Conservation (phyloP, 257 asterid genomes). For the Nicotiana knightiana region DNA sequence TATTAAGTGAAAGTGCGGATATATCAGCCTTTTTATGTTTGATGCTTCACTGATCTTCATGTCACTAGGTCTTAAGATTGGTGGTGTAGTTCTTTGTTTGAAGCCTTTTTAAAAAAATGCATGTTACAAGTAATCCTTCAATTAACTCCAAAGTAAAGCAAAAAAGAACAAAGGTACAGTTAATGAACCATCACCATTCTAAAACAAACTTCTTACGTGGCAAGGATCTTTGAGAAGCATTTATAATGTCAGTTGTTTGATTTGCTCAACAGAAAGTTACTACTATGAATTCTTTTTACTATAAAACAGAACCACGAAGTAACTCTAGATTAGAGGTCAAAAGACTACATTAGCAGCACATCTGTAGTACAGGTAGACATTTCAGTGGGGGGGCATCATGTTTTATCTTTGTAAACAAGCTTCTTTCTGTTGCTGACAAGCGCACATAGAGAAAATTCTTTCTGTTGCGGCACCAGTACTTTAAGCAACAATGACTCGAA, state of each 20-base stretch:
- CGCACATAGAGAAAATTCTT: neutral
- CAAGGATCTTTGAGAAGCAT: neutral
- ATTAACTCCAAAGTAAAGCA: neutral
- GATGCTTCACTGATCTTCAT: neutral
- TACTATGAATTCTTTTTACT: neutral
- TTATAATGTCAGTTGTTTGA: neutral
- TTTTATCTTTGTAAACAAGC: neutral
- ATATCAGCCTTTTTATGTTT: neutral
- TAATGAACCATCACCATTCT: neutral
- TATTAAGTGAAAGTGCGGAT: neutral
- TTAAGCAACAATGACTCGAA: neutral
- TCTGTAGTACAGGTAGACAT: neutral
- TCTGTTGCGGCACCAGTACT: neutral
- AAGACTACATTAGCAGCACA: neutral
- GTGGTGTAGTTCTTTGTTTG: neutral
- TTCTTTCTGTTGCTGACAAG: neutral
- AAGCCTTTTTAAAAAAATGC: neutral
- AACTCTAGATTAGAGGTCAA: neutral
- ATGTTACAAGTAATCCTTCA: neutral
- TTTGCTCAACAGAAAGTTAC: neutral
- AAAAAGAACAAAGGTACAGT: neutral
- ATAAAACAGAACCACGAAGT: neutral
- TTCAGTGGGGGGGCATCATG: neutral
- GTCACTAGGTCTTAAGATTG: neutral
- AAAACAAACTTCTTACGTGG: neutral